Conservation (phyloP, 495 filamentous ascomycete genomes). For the Neurospora sublineolata region DNA sequence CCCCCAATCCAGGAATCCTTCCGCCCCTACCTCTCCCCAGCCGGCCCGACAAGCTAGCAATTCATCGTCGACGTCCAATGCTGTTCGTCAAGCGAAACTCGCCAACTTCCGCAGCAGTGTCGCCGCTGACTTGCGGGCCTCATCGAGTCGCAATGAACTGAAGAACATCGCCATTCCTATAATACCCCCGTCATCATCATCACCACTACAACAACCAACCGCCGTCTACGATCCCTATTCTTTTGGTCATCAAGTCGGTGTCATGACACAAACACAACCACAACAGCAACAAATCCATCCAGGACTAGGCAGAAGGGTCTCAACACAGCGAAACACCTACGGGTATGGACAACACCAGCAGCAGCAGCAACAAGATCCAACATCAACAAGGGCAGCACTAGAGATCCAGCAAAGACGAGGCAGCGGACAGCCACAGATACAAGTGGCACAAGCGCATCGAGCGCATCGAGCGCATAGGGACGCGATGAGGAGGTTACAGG, state of each 20-base stretch:
- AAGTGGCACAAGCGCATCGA: neutral
- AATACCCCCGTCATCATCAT: neutral
- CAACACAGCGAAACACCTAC: neutral
- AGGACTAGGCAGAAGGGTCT: neutral
- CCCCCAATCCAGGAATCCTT: slow-evolving; percentile 16
- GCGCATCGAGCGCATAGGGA: slow-evolving; percentile 49
- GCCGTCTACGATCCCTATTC: neutral
- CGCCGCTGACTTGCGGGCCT: slow-evolving; percentile 45
- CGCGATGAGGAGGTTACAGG: slow-evolving; percentile 76
- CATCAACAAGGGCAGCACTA: neutral
- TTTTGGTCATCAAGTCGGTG: neutral
- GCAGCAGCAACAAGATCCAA: neutral
- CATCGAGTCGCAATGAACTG: neutral
- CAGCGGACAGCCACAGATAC: neutral
- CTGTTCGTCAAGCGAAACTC: slow-evolving; percentile 48
- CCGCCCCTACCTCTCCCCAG: slow-evolving; percentile 45
- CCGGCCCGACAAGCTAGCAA: slow-evolving; percentile 33
- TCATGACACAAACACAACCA: neutral
- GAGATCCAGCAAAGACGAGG: neutral
- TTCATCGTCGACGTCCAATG: slow-evolving; percentile 20
- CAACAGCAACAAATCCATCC: neutral
- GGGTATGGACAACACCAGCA: neutral
- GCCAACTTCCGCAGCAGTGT: slow-evolving; percentile 69
- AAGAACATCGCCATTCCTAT: neutral
- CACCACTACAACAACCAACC: neutral